phyloP scores from a whole-genome alignment of 2,329 filamentous ascomycete genomes.

The Colletotrichum truncatum region DNA sequence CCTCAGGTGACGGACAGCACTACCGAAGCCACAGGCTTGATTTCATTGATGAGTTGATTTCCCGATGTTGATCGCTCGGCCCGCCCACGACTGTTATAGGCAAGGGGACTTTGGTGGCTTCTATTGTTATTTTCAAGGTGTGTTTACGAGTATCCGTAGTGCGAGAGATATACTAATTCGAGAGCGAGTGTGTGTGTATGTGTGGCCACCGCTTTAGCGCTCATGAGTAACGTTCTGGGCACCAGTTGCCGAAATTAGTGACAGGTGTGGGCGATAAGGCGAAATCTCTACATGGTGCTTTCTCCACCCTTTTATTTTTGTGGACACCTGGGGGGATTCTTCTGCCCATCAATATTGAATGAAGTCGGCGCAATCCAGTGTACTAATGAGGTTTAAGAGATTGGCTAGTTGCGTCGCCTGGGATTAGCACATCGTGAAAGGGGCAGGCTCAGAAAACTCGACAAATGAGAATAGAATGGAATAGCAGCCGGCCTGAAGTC shows the following conservation, averaged over 20 bases:
- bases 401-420: neutral
- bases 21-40: neutral
- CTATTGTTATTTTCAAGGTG: neutral
- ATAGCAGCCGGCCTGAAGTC: too few relatives aligned
- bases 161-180: too few relatives aligned
- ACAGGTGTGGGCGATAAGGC: conserved; percentile 10
- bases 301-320: neutral
- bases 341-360: neutral
- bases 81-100: neutral
- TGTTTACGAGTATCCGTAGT: too few relatives aligned
- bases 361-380: neutral
- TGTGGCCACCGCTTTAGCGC: neutral
- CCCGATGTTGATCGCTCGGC: neutral
- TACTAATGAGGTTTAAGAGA: neutral
- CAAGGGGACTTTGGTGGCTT: neutral
- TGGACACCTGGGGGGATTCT: neutral
- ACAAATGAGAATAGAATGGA: neutral
- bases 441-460: too few relatives aligned
- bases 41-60: neutral
- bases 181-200: too few relatives aligned
- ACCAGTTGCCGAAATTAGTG: conserved; percentile 15
- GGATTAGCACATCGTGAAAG: neutral
- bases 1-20: neutral
- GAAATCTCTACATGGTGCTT: conserved; percentile 7
- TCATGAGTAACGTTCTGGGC: conserved; percentile 1